A percentile compares a stretch with the other conserved stretches of the same genome.
Conservation (phyloP, 2,329 filamentous ascomycete species). For the Pseudogymnoascus sp. region DNA sequence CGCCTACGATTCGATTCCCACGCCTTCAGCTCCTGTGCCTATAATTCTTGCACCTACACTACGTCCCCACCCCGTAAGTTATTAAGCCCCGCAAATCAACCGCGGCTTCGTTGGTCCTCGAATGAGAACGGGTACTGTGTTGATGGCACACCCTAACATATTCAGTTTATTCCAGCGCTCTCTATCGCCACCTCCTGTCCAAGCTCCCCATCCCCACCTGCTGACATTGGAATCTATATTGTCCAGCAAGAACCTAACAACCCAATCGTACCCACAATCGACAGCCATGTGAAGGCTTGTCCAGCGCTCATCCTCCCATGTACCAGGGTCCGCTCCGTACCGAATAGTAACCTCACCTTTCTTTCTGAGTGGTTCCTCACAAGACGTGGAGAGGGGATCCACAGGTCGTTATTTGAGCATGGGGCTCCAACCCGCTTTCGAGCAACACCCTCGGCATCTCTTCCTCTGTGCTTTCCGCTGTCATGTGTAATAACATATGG, state of each 20-base stretch:
- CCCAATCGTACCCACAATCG: background rate
- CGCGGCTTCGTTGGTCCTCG: background rate
- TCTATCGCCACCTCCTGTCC: background rate
- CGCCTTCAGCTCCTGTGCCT: background rate
- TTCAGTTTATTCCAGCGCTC: background rate
- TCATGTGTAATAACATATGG: background rate
- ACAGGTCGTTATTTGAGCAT: background rate
- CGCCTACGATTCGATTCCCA: background rate
- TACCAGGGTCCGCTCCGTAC: background rate
- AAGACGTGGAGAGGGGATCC: background rate
- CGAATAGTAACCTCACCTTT: background rate
- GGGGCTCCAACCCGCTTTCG: background rate
- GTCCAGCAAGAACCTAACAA: background rate
- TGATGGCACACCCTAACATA: background rate
- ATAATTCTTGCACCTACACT: background rate
- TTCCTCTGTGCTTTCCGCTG: background rate
- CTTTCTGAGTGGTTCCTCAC: background rate
- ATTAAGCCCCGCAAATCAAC: background rate
- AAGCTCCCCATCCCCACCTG: background rate
- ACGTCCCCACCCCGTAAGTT: background rate
- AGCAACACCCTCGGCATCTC: background rate
- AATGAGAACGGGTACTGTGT: background rate
- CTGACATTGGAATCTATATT: background rate
- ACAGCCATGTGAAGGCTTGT: background rate
- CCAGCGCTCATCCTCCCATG: background rate